Conservation (phyloP, 2,329 filamentous ascomycete genomes). For the Periconia sp. region DNA sequence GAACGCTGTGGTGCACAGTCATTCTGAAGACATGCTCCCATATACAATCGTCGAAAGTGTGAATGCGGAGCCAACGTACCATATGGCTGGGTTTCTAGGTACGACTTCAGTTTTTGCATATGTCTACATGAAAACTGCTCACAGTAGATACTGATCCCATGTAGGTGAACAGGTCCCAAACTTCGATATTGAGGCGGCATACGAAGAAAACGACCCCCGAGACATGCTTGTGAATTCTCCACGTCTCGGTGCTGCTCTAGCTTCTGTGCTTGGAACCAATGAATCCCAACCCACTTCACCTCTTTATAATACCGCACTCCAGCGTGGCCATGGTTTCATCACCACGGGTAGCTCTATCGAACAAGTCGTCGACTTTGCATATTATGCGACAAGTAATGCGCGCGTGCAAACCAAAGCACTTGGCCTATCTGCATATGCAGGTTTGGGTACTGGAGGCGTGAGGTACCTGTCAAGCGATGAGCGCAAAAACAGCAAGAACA, state of each 20-base stretch:
- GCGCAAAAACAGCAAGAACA: constrained; percentile 35
- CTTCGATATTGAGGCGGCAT: constrained; percentile 24
- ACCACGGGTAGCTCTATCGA: constrained; percentile 35
- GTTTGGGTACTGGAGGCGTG: constrained; percentile 22
- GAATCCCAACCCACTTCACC: constrained; percentile 19
- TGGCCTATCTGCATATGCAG: constrained; percentile 9
- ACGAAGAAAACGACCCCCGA: constrained; percentile 12
- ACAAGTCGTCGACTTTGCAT: constrained; percentile 42
- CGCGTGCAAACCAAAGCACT: constrained; percentile 41
- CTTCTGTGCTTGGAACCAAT: constrained; percentile 21
- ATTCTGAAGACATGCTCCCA: constrained; percentile 41
- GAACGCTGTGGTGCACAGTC: constrained; percentile 42
- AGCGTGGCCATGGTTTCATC: constrained; percentile 48
- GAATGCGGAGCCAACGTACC: constrained; percentile 23
- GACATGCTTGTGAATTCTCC: constrained; percentile 28
- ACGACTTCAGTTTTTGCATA: neutral
- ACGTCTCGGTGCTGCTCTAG: constrained; percentile 22
- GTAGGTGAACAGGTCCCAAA: constrained; percentile 22
- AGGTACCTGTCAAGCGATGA: constrained; percentile 36
- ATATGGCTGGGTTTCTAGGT: constrained; percentile 44
- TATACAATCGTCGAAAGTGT: constrained; percentile 21
- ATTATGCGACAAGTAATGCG: constrained; percentile 40
- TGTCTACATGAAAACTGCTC: neutral
- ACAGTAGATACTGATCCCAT: neutral
- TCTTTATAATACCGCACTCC: constrained; percentile 29